Evolutionary conservation across 805 yeast species (phyloP), one percentile per base, ranked within the genome.

Genomic region (Peterozyma toletana): DNA sequence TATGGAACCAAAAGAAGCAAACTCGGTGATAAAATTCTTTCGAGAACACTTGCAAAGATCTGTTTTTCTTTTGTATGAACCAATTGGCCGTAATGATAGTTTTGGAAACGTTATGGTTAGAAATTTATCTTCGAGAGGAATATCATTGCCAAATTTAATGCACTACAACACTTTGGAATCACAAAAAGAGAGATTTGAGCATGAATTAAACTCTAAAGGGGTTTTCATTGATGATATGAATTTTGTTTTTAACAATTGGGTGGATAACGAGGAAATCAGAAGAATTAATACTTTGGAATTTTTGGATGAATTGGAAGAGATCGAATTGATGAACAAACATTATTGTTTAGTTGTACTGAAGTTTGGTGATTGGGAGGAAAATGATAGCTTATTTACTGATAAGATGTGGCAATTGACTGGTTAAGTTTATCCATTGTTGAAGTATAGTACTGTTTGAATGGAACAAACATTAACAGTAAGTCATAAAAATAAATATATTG

Each of bases 221-320:
- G 44, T 68, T 0, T 54, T 51, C 33, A 62, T 74, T 4, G 73
- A 77, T 0, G 78, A 77, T 50, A 62, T 83, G 53, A 66, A 72
- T 43, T 59, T 44, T 44, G 53, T 66, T 11, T 57, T 59, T 56
- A 50, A 48, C 15, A 41, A 55, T 29, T 80, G 86, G 85, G 58
- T 78, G 2, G 48, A 49, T 9, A 40, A 34, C 0, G 56, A 53
- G 1, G 84, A 76, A 30, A 52, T 60, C 17, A 53, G 50, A 9
- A 54, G 84, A 30, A 70, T 84, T 1, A 66, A 69, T 44, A 50
- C 62, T 17, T 65, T 85, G 34, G 93, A 86, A 57, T 62, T 83
- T 50, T 66, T 86, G 16, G 95, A 85, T 58, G 95, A 85, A 57
- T 58, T 82, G 4, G 95, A 85, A 58, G 95, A 85, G 53, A 70